A percentile compares a stretch with the other conserved stretches of the same genome.
phyloP scores from a whole-genome alignment of 345 rosid genomes.

The Sisymbrium altissimum region DNA sequence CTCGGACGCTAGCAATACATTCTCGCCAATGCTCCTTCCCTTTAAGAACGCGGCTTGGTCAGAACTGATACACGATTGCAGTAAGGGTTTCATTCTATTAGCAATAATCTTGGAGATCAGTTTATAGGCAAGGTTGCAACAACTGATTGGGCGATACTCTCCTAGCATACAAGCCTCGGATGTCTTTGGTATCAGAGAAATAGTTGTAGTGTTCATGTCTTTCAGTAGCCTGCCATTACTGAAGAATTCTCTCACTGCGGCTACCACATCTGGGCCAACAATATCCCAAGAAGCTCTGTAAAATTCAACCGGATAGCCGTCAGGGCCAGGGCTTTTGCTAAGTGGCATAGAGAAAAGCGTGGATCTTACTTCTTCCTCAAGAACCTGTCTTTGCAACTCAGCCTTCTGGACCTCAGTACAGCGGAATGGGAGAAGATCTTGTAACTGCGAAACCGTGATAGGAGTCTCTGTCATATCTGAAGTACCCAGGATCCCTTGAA shows the following conservation, averaged over 20 bases:
- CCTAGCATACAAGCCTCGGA: background rate
- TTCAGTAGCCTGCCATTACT: background rate
- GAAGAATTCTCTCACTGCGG: background rate
- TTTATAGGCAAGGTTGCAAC: background rate
- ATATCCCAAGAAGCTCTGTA: background rate
- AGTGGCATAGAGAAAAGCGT: too few species aligned
- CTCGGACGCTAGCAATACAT: background rate
- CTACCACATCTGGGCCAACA: background rate
- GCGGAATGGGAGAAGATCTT: too few species aligned
- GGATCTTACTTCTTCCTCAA: too few species aligned
- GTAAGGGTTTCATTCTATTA: background rate
- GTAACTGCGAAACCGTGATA: too few species aligned
- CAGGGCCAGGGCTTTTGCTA: background rate
- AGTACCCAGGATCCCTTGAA: too few species aligned
- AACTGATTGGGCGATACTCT: background rate
- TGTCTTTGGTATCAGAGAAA: background rate
- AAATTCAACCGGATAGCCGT: background rate
- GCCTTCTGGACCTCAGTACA: too few species aligned
- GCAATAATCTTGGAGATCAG: background rate
- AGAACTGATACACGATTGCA: background rate
- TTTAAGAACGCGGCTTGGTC: background rate
- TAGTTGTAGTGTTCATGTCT: background rate
- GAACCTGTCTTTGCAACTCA: too few species aligned
- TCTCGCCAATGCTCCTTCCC: background rate
- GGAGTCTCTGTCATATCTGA: too few species aligned